Evolutionary conservation across 164 flowering plant genomes (phyloP).

Genomic region (Malania oleifera): DNA sequence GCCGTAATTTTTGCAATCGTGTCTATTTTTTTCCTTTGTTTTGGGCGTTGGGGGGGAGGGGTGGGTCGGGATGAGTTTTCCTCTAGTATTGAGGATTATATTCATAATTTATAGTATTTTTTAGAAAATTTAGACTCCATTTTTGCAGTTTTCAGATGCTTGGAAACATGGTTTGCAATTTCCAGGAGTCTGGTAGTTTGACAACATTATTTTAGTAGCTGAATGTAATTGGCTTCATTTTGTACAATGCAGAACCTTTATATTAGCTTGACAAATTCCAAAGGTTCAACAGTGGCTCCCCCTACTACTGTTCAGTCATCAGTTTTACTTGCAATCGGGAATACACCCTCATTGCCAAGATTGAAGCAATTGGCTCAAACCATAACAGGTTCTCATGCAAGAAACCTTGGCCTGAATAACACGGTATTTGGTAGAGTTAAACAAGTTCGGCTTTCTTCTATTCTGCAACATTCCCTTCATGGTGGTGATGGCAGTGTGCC

Average conservation of each 20-base stretch:
- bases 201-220: too few species aligned
- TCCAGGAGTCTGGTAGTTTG: too few species aligned
- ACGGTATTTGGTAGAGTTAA: constrained; percentile 81
- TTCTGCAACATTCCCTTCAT: constrained; percentile 48
- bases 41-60: too few species aligned
- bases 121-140: too few species aligned
- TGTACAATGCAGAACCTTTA: constrained; percentile 68
- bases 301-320: constrained; percentile 70
- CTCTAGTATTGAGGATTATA: too few species aligned
- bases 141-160: too few species aligned
- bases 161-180: too few species aligned
- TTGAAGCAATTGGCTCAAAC: constrained; percentile 81
- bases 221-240: constrained; percentile 11
- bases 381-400: constrained; percentile 57
- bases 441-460: constrained; percentile 71
- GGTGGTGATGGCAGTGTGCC: constrained; percentile 33
- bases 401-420: constrained; percentile 79
- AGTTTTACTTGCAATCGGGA: constrained; percentile 65
- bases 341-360: constrained; percentile 49
- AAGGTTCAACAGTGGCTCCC: constrained; percentile 71
- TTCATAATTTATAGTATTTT: too few species aligned
- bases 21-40: too few species aligned
- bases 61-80: too few species aligned
- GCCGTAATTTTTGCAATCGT: too few species aligned
- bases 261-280: constrained; percentile 56